These are phyloP conservation scores for Exobasidium cylindrosporum DNA, from an alignment of 1,284 basidiomycete genomes.

Conservation along the genomic window DNA sequence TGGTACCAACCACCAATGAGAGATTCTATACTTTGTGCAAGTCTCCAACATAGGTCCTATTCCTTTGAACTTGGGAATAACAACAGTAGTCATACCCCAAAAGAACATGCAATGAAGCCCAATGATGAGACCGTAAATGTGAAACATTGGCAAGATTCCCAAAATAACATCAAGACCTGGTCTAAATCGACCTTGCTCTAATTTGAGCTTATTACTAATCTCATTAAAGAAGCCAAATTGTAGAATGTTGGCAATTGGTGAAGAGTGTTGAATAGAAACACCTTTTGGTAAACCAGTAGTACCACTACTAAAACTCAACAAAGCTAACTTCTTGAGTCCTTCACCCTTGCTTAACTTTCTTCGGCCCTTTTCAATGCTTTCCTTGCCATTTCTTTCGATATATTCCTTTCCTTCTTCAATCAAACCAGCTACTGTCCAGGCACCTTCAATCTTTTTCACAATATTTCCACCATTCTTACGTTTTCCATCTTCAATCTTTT, in stretches of 20 bases:
- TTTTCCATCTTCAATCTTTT: conserved; percentile 22
- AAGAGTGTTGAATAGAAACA: conserved; percentile 23
- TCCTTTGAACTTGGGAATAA: conserved; percentile 37
- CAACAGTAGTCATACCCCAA: conserved; percentile 24
- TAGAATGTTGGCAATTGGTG: conserved; percentile 21
- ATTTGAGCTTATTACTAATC: conserved; percentile 15
- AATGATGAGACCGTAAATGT: conserved; percentile 31
- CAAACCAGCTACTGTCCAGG: conserved; percentile 59
- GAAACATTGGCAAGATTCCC: conserved; percentile 35
- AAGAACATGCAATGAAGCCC: conserved; percentile 19
- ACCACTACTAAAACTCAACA: conserved; percentile 74
- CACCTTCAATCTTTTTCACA: conserved; percentile 31
- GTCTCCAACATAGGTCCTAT: conserved; percentile 44
- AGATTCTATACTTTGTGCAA: conserved; percentile 30
- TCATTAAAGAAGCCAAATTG: conserved; percentile 19
- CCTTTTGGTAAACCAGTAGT: conserved; percentile 70
- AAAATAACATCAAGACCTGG: conserved; percentile 39
- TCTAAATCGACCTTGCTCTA: conserved; percentile 26
- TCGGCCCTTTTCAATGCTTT: conserved; percentile 58
- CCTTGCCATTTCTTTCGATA: conserved; percentile 53
- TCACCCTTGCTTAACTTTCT: conserved; percentile 64
- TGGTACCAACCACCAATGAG: conserved; percentile 23
- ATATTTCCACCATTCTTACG: conserved; percentile 29
- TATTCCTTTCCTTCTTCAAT: conserved; percentile 58
- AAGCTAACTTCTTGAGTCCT: conserved; percentile 67